These are phyloP conservation scores for Oryza punctata DNA, from an alignment of 176 grass and related monocot genomes.

Conservation along the genomic window DNA sequence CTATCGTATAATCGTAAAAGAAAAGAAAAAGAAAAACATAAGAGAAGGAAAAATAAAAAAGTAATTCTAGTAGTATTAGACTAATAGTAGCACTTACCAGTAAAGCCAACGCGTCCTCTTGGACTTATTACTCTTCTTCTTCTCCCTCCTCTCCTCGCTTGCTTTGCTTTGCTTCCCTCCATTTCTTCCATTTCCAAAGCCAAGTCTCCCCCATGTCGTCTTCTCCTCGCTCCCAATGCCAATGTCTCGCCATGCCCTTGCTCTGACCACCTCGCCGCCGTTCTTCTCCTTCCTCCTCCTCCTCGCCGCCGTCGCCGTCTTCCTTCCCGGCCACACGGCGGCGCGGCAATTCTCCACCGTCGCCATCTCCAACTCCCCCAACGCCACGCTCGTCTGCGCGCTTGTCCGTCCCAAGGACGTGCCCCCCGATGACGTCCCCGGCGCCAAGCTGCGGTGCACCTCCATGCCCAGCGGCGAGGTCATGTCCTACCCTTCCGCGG, in stretches of 20 bases:
- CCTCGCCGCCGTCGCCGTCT: neutral
- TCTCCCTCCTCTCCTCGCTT: neutral
- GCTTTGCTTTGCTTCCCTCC: neutral
- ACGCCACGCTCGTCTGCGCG: conserved; percentile 59
- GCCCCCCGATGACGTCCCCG: neutral
- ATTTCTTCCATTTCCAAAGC: neutral
- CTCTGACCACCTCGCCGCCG: neutral
- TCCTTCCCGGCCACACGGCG: conserved; percentile 15
- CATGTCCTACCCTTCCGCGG: conserved; percentile 41
- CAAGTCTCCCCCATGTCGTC: conserved; percentile 43
- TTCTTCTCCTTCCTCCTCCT: neutral
- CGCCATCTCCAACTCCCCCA: conserved; percentile 48
- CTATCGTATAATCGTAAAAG: too few relatives aligned
- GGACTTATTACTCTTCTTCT: neutral
- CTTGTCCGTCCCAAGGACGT: conserved; percentile 37
- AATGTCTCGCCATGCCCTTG: conserved; percentile 23
- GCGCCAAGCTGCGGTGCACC: conserved; percentile 60
- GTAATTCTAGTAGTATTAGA: too few relatives aligned
- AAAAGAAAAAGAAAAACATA: neutral
- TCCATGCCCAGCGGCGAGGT: conserved; percentile 27
- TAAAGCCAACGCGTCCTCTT: neutral
- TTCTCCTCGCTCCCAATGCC: conserved; percentile 35
- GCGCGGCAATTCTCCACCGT: conserved; percentile 59
- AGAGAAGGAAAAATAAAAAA: neutral
- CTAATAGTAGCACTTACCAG: neutral